Conservation (phyloP, 345 rosid genomes). For the Boechera retrofracta region DNA sequence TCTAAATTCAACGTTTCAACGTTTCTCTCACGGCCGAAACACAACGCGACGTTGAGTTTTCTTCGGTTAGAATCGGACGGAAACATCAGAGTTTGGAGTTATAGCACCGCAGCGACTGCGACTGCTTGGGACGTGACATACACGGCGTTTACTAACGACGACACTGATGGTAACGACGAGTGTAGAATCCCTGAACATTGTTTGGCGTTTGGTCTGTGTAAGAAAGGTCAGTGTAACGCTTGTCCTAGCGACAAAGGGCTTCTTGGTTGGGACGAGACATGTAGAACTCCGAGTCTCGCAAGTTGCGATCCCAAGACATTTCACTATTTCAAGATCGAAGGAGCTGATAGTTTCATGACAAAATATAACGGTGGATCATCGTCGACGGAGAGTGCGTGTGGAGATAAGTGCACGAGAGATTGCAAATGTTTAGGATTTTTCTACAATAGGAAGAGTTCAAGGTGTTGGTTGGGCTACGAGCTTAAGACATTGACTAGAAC, state of each 20-base stretch:
- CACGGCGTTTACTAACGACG: constrained; percentile 45
- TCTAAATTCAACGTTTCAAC: constrained; percentile 21
- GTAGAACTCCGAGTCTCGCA: constrained; percentile 37
- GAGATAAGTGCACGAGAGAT: constrained; percentile 55
- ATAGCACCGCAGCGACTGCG: constrained; percentile 41
- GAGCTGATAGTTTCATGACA: constrained; percentile 58
- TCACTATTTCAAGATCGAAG: constrained; percentile 53
- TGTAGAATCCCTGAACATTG: constrained; percentile 47
- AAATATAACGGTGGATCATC: constrained; percentile 55
- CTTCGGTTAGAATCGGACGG: constrained; percentile 60
- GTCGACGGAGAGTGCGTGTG: constrained; percentile 51
- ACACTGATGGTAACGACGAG: constrained; percentile 39
- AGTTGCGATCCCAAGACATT: constrained; percentile 37
- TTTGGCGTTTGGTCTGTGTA: constrained; percentile 43
- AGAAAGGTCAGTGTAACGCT: constrained; percentile 46
- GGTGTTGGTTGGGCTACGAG: constrained; percentile 68
- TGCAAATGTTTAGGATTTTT: constrained; percentile 72
- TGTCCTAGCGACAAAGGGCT: constrained; percentile 47
- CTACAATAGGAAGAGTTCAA: constrained; percentile 50
- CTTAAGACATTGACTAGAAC: constrained; percentile 53
- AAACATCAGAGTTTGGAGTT: constrained; percentile 55
- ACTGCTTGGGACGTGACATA: constrained; percentile 55
- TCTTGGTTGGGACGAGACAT: constrained; percentile 55
- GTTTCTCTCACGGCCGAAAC: constrained; percentile 46
- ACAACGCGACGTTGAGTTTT: constrained; percentile 51